A percentile compares a stretch with the other conserved stretches of the same genome.
Evolutionary conservation across 2,329 filamentous ascomycete species (phyloP).

Genomic region (Spiromastix sp.): DNA sequence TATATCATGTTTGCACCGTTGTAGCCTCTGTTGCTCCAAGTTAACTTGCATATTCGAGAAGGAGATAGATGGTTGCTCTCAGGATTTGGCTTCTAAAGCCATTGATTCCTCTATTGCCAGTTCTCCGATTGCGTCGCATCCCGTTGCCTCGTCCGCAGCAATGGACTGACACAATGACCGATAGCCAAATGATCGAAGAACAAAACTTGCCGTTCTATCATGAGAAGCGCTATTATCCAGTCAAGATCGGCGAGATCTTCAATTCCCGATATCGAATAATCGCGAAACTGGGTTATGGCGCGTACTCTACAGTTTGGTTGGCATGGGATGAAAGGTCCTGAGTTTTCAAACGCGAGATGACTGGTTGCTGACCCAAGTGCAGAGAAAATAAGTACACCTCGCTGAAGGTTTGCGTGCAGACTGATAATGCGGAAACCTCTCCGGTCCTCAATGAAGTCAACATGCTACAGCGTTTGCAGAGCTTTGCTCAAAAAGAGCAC

Average conservation of each 20-base stretch:
- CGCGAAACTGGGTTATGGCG: conserved; percentile 18
- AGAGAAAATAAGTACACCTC: conserved; percentile 13
- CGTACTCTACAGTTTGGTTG: conserved; percentile 19
- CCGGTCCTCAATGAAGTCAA: conserved; percentile 16
- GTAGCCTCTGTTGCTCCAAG: too few relatives aligned
- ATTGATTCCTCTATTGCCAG: too few relatives aligned
- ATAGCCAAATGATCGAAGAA: too few relatives aligned
- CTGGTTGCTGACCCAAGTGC: not conserved
- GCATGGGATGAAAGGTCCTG: conserved; percentile 11
- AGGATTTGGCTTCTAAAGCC: too few relatives aligned
- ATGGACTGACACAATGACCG: too few relatives aligned
- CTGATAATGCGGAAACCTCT: conserved; percentile 6
- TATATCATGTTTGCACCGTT: too few relatives aligned
- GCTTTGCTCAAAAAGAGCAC: conserved; percentile 9
- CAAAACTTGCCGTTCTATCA: conserved; percentile 10
- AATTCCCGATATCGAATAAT: conserved; percentile 14
- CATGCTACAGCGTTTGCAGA: conserved; percentile 13
- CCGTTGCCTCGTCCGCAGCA: too few relatives aligned
- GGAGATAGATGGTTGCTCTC: too few relatives aligned
- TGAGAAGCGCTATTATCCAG: conserved; percentile 15
- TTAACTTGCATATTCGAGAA: too few relatives aligned
- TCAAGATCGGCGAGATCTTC: conserved; percentile 14
- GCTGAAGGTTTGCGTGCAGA: conserved; percentile 14
- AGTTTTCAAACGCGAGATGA: not conserved
- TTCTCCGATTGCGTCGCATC: too few relatives aligned